Percentiles rank a stretch among this genome's conserved stretches.
phyloP scores from a whole-genome alignment of 352 stramenopile species.

The Pythium phragmitis region DNA sequence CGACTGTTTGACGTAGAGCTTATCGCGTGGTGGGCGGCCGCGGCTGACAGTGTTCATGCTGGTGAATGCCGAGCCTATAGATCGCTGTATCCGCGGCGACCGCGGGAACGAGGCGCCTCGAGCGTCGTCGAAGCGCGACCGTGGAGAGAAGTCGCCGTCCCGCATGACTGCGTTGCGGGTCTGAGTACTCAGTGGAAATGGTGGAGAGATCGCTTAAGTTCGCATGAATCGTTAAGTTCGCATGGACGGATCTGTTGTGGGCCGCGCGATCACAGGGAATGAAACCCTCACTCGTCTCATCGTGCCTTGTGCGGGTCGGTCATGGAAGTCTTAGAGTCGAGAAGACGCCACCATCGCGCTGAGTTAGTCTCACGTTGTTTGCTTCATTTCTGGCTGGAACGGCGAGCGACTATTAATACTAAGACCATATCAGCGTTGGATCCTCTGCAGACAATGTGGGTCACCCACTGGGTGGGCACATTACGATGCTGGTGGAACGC shows the following conservation, averaged over 20 bases:
- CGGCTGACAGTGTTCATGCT: not conserved
- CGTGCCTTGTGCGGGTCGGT: too few relatives aligned
- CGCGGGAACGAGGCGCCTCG: not conserved
- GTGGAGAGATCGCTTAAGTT: not conserved
- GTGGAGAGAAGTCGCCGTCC: not conserved
- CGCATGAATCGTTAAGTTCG: not conserved
- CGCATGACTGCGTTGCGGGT: not conserved
- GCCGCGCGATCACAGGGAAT: too few relatives aligned
- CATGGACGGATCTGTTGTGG: not conserved
- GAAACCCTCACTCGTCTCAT: too few relatives aligned
- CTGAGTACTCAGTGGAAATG: not conserved
- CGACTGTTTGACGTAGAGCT: constrained; percentile 14
- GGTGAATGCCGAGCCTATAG: not conserved
- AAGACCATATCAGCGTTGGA: too few relatives aligned
- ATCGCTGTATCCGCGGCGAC: not conserved
- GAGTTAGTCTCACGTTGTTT: too few relatives aligned
- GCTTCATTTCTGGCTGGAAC: too few relatives aligned
- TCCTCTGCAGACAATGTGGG: too few relatives aligned
- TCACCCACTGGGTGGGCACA: too few relatives aligned
- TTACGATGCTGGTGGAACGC: too few relatives aligned
- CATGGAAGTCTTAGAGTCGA: too few relatives aligned
- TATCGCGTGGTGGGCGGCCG: constrained; percentile 4
- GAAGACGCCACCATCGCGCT: too few relatives aligned
- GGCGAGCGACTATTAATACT: too few relatives aligned
- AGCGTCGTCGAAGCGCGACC: not conserved